Evolutionary conservation across 1,284 basidiomycete species (phyloP), one percentile per base, ranked within the genome.

Genomic region (Mycosarcoma maydis): DNA sequence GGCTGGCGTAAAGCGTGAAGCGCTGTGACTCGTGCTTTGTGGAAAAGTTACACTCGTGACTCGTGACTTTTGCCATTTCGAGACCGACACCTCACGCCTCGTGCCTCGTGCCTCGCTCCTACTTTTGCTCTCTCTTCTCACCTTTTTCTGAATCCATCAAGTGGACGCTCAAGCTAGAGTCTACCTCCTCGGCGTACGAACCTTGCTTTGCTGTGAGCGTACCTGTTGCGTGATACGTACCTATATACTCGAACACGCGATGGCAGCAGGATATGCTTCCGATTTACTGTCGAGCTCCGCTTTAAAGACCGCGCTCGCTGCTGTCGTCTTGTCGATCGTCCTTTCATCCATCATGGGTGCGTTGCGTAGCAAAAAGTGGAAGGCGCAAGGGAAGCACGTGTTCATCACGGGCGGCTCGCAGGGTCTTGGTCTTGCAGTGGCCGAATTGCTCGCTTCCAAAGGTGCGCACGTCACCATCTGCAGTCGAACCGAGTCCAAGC

Each of bases 401-500:
- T 51, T 79, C 88, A 84, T 93, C 48, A 90, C 91, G 14, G 92
- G 92, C 22, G 92, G 91, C 1, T 90, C 89, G 9, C 85, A 88
- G 20, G 92, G 92, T 1, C 86, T 92, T 2, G 92, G 92, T 8
- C 85, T 91, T 13, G 85, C 88, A 0, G 84, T 93, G 0, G 90
- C 91, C 0, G 84, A 86, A 34, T 84, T 88, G 34, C 85, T 94
- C 11, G 87, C 88, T n/a, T 83, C 85, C 66, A 85, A 85, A 49
- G 92, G 92, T 2, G 90, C 91, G 1, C 85, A 91, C 78, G 89
- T 94, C 4, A 90, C 90, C 2, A 90, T 94, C 60, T 89, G 92
- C 29, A 91, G 91, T 37, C 85, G 91, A 23, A 86, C 89, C 70
- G 84, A 87, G 65, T 82, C 83, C 39, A 89, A 87, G 62, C 84